Percentiles rank a stretch among this genome's conserved stretches.
Conservation (phyloP, 2,329 filamentous ascomycete genomes). For the Diaporthe caulivora region DNA sequence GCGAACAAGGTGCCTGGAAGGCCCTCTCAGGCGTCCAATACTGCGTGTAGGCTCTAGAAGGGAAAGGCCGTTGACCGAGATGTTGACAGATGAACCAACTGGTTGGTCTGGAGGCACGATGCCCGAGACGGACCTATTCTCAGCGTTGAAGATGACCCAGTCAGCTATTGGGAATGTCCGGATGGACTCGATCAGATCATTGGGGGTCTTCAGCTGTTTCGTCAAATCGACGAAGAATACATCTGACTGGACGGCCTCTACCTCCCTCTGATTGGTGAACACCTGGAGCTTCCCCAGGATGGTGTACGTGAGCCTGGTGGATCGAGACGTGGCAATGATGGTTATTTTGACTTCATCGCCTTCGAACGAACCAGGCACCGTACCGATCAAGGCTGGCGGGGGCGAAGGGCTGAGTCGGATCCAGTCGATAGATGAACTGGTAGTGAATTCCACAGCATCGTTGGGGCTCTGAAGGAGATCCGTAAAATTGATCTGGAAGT, state of each 20-base stretch:
- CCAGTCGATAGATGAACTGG: constrained; percentile 9
- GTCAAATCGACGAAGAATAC: not conserved
- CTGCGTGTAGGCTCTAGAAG: not conserved
- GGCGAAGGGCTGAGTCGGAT: not conserved
- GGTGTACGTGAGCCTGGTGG: constrained; percentile 1
- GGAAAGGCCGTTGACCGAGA: constrained; percentile 7
- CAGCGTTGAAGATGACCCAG: not conserved
- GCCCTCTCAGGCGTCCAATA: not conserved
- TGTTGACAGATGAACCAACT: constrained; percentile 4
- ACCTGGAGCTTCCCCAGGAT: not conserved
- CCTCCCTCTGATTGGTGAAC: not conserved
- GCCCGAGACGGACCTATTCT: not conserved
- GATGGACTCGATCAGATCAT: constrained; percentile 5
- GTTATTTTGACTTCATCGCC: constrained; percentile 1
- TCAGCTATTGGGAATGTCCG: not conserved
- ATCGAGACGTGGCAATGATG: not conserved
- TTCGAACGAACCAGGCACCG: not conserved
- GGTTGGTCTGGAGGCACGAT: not conserved
- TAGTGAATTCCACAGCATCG: not conserved
- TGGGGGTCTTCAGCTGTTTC: not conserved
- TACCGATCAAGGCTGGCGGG: constrained; percentile 4
- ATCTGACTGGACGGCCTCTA: not conserved
- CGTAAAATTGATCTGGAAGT: constrained; percentile 18
- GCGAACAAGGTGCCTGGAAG: not conserved
- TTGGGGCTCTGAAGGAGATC: not conserved